Base-by-base conservation (phyloP, 768 basidiomycete species). In the Fibroporia radiculosa region DNA sequence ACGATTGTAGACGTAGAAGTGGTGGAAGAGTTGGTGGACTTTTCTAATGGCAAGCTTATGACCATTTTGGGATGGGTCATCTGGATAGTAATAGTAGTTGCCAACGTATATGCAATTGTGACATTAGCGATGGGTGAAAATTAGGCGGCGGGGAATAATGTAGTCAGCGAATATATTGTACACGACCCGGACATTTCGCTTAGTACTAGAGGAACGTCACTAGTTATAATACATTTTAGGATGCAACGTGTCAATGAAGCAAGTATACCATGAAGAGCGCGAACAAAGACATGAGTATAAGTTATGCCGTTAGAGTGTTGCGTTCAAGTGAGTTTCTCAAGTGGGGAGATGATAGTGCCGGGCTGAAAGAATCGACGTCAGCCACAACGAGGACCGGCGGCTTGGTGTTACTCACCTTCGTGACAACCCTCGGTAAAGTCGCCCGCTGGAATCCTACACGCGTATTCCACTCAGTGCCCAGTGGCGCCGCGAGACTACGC, bases 401-500 rank as follows among this genome's bases (percentile, higher is more conserved):
- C 29, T 43, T 14, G n/a, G 32, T 33, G 22, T 31, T 10, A 28
- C 39, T 40, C 47, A 83, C 88, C 82, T 93, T 97, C 67, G 85
- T 92, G 47, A 86, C 80, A 8, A 96, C 82, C 50, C 75, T 77
- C 1, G 93, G 93, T 51, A 93, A 57, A 20, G 92, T 95, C 47
- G 75, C 86, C 48, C 80, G 70, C 66, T 91, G 88, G 74, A 90
- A 88, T 3, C 71, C 83, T 7, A 86, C 74, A 39, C 91, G 72
- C 1, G 92, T 93, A 56, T 95, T 95, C 93, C 93, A 99, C 62
- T 98, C 95, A 39, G 71, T 71, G 6, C 95, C 95, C 23, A 97
- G 55, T 5, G 93, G 93, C 25, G 68, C 73, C 32, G 82, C 77
- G 71, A 96, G 80, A 49, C 75, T 76, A 26, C 83, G 79, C 65